These are phyloP conservation scores for Gamarada debralockiae DNA, from an alignment of 495 filamentous ascomycete species.

Conservation along the genomic window DNA sequence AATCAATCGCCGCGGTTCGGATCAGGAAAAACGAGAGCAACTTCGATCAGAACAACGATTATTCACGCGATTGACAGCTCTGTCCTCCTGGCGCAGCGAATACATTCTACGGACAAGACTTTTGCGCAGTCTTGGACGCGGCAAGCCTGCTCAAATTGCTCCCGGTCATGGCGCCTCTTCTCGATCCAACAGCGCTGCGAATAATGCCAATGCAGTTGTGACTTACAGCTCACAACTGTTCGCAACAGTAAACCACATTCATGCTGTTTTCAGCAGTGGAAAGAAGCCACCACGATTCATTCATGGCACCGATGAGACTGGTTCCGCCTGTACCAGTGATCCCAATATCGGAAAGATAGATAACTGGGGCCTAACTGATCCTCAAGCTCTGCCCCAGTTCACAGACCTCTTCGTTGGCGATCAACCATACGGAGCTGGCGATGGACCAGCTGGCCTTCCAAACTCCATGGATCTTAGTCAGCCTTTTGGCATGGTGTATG, in stretches of 20 bases:
- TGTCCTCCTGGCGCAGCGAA: constrained; percentile 88
- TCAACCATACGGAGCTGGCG: constrained; percentile 70
- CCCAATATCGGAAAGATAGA: constrained; percentile 75
- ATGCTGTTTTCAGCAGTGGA: constrained; percentile 64
- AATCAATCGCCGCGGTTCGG: constrained; percentile 27
- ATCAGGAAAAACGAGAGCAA: constrained; percentile 39
- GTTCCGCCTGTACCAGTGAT: constrained; percentile 69
- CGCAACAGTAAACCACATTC: constrained; percentile 68
- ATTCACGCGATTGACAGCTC: constrained; percentile 73
- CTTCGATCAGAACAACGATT: constrained; percentile 62
- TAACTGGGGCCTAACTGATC: constrained; percentile 76
- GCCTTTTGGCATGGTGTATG: constrained; percentile 75
- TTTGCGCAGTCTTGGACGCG: constrained; percentile 71
- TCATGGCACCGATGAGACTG: constrained; percentile 74
- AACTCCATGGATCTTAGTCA: constrained; percentile 90
- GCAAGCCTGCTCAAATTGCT: constrained; percentile 60
- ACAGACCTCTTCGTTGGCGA: constrained; percentile 69
- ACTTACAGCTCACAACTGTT: constrained; percentile 81
- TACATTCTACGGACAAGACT: constrained; percentile 85
- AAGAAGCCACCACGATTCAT: constrained; percentile 74
- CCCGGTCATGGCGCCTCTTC: constrained; percentile 31
- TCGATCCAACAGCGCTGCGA: constrained; percentile 43
- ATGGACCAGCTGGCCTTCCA: constrained; percentile 70
- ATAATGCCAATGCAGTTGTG: constrained; percentile 56
- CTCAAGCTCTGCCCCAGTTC: constrained; percentile 69